phyloP scores from a whole-genome alignment of 306 rosid species.

The Benincasa hispida region DNA sequence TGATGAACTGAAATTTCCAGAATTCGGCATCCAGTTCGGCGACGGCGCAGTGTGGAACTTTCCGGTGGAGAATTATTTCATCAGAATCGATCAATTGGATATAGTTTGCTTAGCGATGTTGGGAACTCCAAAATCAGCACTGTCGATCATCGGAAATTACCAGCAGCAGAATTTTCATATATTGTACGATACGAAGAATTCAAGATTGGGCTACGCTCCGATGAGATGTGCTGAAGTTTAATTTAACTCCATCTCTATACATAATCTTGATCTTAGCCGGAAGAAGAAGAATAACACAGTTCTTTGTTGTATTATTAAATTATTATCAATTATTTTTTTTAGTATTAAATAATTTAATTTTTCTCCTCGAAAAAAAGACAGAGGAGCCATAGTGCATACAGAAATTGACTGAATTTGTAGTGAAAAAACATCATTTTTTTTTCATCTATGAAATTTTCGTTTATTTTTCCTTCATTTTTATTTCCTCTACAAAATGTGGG shows the following conservation, averaged over 20 bases:
- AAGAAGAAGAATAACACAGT: neutral
- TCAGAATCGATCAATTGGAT: slow-evolving; percentile 50
- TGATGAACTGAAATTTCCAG: slow-evolving; percentile 66
- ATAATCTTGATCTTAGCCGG: neutral
- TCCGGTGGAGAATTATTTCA: slow-evolving; percentile 84
- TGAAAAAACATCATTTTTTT: neutral
- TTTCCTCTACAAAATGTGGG: too few species aligned
- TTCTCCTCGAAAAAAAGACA: neutral
- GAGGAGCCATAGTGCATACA: neutral
- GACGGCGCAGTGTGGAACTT: slow-evolving; percentile 91
- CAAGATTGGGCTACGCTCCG: slow-evolving; percentile 87
- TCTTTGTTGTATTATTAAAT: neutral
- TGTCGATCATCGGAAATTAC: slow-evolving; percentile 86
- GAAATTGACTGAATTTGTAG: neutral
- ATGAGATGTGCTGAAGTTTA: slow-evolving; percentile 73
- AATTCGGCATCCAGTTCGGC: slow-evolving; percentile 49
- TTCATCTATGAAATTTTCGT: neutral
- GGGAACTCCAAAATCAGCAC: slow-evolving; percentile 56
- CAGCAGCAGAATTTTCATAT: slow-evolving; percentile 97
- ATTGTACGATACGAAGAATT: slow-evolving; percentile 68
- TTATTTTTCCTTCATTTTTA: neutral
- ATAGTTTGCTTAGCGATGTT: slow-evolving; percentile 73
- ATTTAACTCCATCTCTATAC: neutral
- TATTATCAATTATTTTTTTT: neutral
- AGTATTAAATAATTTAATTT: slow-evolving; percentile 1